A percentile compares a stretch with the other conserved stretches of the same genome.
Conservation (phyloP, 192 early-diverging fungal genomes). For the Podila clonocystis region DNA sequence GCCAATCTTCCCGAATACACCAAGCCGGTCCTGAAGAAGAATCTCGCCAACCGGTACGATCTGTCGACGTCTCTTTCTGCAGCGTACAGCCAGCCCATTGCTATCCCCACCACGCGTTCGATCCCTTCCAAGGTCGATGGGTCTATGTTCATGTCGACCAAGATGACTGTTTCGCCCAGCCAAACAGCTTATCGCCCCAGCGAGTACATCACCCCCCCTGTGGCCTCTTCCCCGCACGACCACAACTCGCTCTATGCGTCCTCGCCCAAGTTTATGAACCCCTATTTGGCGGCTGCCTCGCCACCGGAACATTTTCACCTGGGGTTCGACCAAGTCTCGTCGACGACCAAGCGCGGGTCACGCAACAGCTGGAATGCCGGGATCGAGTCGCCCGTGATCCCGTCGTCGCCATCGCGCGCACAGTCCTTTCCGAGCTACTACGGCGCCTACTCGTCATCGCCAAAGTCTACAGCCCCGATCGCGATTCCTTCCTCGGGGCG, state of each 20-base stretch:
- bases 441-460: slow-evolving; percentile 16
- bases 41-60: slow-evolving; percentile 45
- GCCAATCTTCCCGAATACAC: slow-evolving; percentile 31
- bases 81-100: slow-evolving; percentile 28
- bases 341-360: slow-evolving; percentile 7
- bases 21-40: slow-evolving; percentile 46
- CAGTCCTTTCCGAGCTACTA: slow-evolving; percentile 23
- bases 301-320: slow-evolving; percentile 41
- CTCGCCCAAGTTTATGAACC: slow-evolving; percentile 36
- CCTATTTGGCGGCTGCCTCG: slow-evolving; percentile 19
- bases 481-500: slow-evolving; percentile 34
- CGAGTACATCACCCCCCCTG: slow-evolving; percentile 29
- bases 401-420: background rate
- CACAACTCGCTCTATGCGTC: slow-evolving; percentile 40
- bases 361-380: slow-evolving; percentile 33
- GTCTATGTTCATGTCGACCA: background rate
- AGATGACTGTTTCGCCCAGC: slow-evolving; percentile 3
- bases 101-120: slow-evolving; percentile 6
- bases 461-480: slow-evolving; percentile 45
- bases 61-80: slow-evolving; percentile 52
- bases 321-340: slow-evolving; percentile 21
- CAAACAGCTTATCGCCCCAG: slow-evolving; percentile 41
- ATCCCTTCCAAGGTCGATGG: slow-evolving; percentile 2
- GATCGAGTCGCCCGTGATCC: background rate
- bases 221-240: slow-evolving; percentile 16